A percentile compares a stretch with the other conserved stretches of the same genome.
Evolutionary conservation across 495 filamentous ascomycete species (phyloP).

Genomic region (Neurospora sp.): DNA sequence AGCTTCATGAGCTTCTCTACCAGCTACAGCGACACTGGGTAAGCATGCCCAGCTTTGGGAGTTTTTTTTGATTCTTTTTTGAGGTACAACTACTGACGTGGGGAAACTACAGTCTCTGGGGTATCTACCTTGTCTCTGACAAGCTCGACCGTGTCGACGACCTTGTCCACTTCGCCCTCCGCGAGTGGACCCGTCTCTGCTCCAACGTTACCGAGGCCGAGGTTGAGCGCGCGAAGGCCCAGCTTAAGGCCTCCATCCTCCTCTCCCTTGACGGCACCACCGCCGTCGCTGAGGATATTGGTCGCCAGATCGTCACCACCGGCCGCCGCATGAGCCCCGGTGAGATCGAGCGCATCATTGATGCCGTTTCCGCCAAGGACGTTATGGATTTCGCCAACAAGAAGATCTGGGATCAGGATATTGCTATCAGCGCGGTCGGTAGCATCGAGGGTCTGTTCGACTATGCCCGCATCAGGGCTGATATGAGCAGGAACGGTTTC

Average conservation of each 20-base stretch:
- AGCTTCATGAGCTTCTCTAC: slow-evolving; percentile 99
- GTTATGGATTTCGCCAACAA: slow-evolving; percentile 86
- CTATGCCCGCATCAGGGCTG: slow-evolving; percentile 77
- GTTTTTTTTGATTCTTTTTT: neutral
- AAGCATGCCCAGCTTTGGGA: slow-evolving; percentile 22
- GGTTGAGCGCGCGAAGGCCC: slow-evolving; percentile 96
- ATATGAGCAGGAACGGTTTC: slow-evolving; percentile 75
- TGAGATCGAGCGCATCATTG: slow-evolving; percentile 87
- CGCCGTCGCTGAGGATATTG: slow-evolving; percentile 95
- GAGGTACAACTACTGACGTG: neutral
- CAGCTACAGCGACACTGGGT: slow-evolving; percentile 98
- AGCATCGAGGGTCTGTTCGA: slow-evolving; percentile 85
- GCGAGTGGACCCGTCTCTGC: slow-evolving; percentile 92
- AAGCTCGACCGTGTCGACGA: slow-evolving; percentile 81
- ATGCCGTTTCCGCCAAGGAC: slow-evolving; percentile 86
- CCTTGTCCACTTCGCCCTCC: slow-evolving; percentile 93
- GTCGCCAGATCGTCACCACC: slow-evolving; percentile 94
- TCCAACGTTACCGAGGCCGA: slow-evolving; percentile 79
- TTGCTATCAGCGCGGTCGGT: slow-evolving; percentile 86
- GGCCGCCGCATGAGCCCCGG: slow-evolving; percentile 81
- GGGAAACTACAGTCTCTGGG: slow-evolving; percentile 69
- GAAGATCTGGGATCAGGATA: slow-evolving; percentile 94
- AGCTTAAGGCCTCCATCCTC: slow-evolving; percentile 96
- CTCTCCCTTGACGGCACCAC: slow-evolving; percentile 96
- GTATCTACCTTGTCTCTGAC: slow-evolving; percentile 96